Evolutionary conservation across 163 green algal genomes (phyloP), one percentile per base, ranked within the genome.

Genomic region (Trebouxiophyceae sp.): DNA sequence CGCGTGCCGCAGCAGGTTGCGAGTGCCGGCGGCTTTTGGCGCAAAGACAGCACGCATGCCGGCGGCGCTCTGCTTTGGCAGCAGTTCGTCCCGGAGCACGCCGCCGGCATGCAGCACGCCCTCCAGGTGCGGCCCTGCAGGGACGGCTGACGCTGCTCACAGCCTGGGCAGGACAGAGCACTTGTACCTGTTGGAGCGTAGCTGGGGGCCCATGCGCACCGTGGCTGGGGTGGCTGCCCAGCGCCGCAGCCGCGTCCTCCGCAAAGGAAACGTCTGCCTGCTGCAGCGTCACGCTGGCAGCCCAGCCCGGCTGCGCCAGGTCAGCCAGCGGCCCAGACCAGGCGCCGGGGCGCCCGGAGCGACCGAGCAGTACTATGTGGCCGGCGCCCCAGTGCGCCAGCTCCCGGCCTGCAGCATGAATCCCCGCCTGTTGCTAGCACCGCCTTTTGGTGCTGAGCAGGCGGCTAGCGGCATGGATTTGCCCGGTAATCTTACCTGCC

Each of bases 61-160:
- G 23, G 32, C 54, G 54, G 60, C 54, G 2, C 58, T 78, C 70
- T 81, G 75, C 4, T 61, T 63, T 5, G 30, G 54, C 1, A 95
- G 63, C 0, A 75, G 81, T 32, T 77, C 81, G 58, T 96, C 89
- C 0, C 33, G 44, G n/a, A 96, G 69, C 19, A 93, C 80, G 5
- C 87, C 89, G 2, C 89, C 81, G 0, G 83, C 83, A 56, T 92
- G 86, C 5, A 95, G 34, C 2, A 86, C 62, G 20, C 71, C 75
- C 23, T 65, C 29, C 39, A 77, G 26, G n/a, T 33, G 20, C 29
- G 23, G 31, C 8, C 45, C 54, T 67, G 56, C 63, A 56, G 46
- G 23, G 28, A 16, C 22, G 4, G 23, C 23, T 16, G 57, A 26
- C 31, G 29, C 12, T 12, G 19, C 19, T 19, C 12, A 54, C 44